Percentiles rank a stretch among this genome's conserved stretches.
Evolutionary conservation across 1,139 yeast genomes (phyloP).

Genomic region (Kodamaea plutei): DNA sequence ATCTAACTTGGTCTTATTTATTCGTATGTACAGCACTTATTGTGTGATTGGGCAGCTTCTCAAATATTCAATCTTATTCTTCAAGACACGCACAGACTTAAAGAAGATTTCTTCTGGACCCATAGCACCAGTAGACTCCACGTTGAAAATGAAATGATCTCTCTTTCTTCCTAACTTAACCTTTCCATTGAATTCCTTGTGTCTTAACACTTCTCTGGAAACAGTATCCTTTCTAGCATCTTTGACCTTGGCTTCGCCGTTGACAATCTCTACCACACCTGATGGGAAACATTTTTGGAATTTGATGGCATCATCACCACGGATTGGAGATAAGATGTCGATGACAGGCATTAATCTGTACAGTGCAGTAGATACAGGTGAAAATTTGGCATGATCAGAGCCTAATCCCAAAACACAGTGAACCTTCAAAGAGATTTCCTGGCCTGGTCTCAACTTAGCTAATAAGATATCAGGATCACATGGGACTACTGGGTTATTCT

Average conservation of each 20-base stretch:
- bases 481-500: slow-evolving; percentile 67
- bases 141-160: slow-evolving; percentile 89
- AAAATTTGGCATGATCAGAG: slow-evolving; percentile 92
- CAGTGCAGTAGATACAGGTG: slow-evolving; percentile 97
- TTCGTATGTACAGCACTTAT: no score
- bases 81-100: slow-evolving; percentile 80
- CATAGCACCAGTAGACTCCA: slow-evolving; percentile 96
- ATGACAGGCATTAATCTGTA: slow-evolving; percentile 92
- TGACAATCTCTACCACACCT: slow-evolving; percentile 80
- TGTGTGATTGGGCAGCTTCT: slow-evolving; percentile 75
- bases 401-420: slow-evolving; percentile 93
- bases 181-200: slow-evolving; percentile 81
- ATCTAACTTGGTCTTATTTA: no score
- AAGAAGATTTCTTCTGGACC: slow-evolving; percentile 92
- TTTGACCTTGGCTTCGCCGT: slow-evolving; percentile 73
- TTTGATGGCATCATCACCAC: slow-evolving; percentile 70
- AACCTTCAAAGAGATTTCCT: slow-evolving; percentile 85
- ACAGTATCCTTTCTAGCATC: slow-evolving; percentile 95
- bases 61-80: slow-evolving; percentile 79
- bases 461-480: slow-evolving; percentile 83
- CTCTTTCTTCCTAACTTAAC: slow-evolving; percentile 88
- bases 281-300: slow-evolving; percentile 89
- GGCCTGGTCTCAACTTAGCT: slow-evolving; percentile 95
- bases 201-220: slow-evolving; percentile 92
- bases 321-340: slow-evolving; percentile 68